phyloP scores from a whole-genome alignment of 139 green algal species.

The Choricystis sp. region DNA sequence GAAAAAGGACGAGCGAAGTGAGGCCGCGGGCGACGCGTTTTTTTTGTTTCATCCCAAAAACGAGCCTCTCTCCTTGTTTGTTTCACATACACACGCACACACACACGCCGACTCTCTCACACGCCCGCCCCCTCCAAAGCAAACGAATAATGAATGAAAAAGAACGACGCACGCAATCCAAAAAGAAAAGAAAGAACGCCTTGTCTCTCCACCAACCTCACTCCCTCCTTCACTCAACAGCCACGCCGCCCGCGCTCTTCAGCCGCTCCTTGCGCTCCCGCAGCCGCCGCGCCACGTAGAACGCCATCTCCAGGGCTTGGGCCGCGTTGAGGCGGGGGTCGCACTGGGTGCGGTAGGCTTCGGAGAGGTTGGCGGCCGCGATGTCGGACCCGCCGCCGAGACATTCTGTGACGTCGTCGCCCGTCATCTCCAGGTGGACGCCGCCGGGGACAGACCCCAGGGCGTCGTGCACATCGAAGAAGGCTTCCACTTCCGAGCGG shows the following conservation, averaged over 20 bases:
- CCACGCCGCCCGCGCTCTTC: neutral
- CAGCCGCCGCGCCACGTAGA: conserved; percentile 81
- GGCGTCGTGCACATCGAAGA: conserved; percentile 88
- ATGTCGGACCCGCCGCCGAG: conserved; percentile 64
- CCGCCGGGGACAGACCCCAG: conserved; percentile 71
- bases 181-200: neutral
- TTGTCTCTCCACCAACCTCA: neutral
- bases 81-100: neutral
- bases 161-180: neutral
- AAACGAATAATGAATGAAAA: neutral
- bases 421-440: conserved; percentile 98
- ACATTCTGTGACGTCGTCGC: conserved; percentile 93
- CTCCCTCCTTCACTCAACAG: neutral
- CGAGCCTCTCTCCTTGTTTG: neutral
- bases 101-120: neutral
- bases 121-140: neutral
- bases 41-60: neutral
- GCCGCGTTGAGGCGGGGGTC: conserved; percentile 95
- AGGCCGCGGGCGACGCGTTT: no score
- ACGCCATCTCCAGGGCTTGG: conserved; percentile 95
- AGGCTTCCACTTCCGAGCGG: conserved; percentile 48
- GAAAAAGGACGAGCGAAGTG: no score
- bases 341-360: conserved; percentile 98
- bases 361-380: conserved; percentile 61
- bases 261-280: conserved; percentile 19